Conservation (phyloP, 345 rosid genomes). For the Eucalyptus curtisii region DNA sequence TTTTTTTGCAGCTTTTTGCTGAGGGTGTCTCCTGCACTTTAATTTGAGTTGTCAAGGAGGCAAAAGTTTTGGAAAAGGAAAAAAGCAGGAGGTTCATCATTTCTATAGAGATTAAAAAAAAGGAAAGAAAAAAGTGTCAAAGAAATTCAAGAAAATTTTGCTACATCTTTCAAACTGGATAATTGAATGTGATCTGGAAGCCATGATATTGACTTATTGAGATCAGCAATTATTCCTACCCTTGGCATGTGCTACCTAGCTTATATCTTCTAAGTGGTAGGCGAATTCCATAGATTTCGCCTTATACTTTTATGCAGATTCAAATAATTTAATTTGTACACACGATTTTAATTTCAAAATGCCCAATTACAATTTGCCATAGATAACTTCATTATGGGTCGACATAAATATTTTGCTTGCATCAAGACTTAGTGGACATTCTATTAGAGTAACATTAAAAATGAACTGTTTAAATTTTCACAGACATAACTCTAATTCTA, state of each 20-base stretch:
- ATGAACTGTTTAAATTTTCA: accelerated
- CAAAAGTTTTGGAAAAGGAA: conserved; percentile 4
- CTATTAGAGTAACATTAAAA: background rate
- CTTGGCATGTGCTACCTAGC: background rate
- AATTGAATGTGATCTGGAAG: background rate
- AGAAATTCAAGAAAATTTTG: background rate
- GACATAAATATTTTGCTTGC: background rate
- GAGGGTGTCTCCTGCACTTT: conserved; percentile 20
- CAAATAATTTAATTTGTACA: background rate
- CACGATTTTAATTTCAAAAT: background rate
- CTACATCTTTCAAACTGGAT: background rate
- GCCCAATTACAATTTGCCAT: background rate
- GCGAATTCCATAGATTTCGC: background rate
- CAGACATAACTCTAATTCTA: accelerated
- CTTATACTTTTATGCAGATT: background rate
- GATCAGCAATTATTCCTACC: background rate
- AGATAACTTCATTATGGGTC: background rate
- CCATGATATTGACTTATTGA: background rate
- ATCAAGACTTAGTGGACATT: background rate
- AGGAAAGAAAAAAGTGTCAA: background rate
- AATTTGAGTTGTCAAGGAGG: conserved; percentile 55
- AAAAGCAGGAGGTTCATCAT: background rate
- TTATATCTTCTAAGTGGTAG: background rate
- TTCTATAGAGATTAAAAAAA: background rate
- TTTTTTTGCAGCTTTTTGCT: background rate